These are phyloP conservation scores for Boletus patriciae DNA, from an alignment of 768 basidiomycete genomes.

Conservation along the genomic window DNA sequence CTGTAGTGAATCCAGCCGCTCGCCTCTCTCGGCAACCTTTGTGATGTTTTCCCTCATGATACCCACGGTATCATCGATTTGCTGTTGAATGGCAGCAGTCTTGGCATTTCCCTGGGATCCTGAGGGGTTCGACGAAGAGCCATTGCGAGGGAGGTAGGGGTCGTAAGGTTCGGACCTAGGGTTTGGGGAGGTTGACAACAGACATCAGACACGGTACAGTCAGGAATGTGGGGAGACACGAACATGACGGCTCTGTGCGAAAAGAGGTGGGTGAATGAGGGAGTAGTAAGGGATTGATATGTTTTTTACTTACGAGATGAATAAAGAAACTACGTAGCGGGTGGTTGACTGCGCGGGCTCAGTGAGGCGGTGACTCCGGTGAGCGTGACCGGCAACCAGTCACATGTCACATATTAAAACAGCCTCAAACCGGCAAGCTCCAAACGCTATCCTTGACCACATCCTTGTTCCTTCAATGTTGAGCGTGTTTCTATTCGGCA, in stretches of 20 bases:
- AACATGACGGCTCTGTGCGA: conserved; percentile 26
- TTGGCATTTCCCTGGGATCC: conserved; percentile 62
- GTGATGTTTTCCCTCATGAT: conserved; percentile 99
- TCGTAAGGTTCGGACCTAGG: conserved; percentile 97
- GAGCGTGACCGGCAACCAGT: conserved; percentile 9
- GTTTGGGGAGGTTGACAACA: conserved; percentile 7
- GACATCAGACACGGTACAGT: conserved; percentile 1
- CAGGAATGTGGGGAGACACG: conserved; percentile 15
- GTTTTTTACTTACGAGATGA: conserved; percentile 22
- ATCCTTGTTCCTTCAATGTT: no score
- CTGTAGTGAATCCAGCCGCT: conserved; percentile 89
- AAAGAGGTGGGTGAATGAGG: background rate
- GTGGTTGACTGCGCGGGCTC: conserved; percentile 23
- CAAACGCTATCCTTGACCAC: no score
- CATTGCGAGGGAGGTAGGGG: conserved; percentile 91
- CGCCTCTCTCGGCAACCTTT: conserved; percentile 93
- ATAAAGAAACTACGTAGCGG: background rate
- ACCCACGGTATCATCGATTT: conserved; percentile 95
- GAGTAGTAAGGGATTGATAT: background rate
- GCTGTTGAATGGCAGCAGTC: conserved; percentile 94
- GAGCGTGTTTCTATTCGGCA: background rate
- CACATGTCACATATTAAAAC: conserved; percentile 23
- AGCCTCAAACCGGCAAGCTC: no score
- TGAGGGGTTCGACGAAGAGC: conserved; percentile 57
- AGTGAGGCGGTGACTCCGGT: conserved; percentile 18